These are phyloP conservation scores for Metarhizium humberi DNA, from an alignment of 2,329 filamentous ascomycete species.

Conservation along the genomic window DNA sequence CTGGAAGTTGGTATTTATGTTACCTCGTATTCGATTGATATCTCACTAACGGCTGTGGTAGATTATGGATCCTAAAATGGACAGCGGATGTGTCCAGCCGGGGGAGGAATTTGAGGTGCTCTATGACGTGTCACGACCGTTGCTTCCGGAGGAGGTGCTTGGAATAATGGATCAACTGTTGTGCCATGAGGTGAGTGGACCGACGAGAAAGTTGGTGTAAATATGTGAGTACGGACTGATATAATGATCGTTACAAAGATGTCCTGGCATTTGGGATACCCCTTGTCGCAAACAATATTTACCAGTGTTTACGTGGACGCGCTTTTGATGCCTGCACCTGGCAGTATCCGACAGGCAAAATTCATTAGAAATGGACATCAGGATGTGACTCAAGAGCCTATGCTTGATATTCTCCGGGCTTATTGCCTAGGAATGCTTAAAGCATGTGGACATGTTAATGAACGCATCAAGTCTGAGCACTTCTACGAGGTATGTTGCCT, in stretches of 20 bases:
- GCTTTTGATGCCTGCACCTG: conserved; percentile 62
- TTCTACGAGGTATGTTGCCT: conserved; percentile 65
- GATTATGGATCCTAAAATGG: conserved; percentile 99
- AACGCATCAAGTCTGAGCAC: conserved; percentile 69
- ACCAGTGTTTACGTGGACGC: conserved; percentile 86
- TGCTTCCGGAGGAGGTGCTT: conserved; percentile 71
- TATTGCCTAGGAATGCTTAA: conserved; percentile 85
- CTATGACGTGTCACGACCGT: conserved; percentile 60
- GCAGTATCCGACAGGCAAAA: conserved; percentile 52
- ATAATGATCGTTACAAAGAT: conserved; percentile 44
- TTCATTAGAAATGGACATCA: conserved; percentile 38
- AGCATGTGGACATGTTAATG: conserved; percentile 69
- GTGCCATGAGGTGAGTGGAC: conserved; percentile 63
- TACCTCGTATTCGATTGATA: not conserved
- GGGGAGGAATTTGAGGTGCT: conserved; percentile 76
- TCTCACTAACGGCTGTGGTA: conserved; percentile 26
- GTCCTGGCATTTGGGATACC: conserved; percentile 95
- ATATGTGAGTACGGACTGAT: not conserved
- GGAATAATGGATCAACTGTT: conserved; percentile 92
- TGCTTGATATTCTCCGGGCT: conserved; percentile 62
- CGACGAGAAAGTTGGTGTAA: not conserved
- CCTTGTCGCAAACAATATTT: conserved; percentile 87
- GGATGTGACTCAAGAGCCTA: conserved; percentile 27
- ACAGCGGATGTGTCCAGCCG: conserved; percentile 74
- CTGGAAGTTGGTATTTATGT: conserved; percentile 48